Evolutionary conservation across 495 filamentous ascomycete species (phyloP).

Genomic region (Corynascus novoguineensis): DNA sequence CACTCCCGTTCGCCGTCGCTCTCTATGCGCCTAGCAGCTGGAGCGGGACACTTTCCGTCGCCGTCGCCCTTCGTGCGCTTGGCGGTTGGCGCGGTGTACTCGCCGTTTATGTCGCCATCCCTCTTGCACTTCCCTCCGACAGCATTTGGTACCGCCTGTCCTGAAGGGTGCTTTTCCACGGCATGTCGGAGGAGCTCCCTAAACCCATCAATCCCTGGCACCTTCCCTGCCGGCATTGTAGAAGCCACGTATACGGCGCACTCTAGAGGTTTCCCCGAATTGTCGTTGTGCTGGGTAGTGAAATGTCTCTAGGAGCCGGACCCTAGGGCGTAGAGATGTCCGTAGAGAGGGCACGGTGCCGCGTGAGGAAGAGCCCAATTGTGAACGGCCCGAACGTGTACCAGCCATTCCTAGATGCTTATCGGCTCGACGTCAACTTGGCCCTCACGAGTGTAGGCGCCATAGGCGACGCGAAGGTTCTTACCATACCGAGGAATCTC

Average conservation of each 20-base stretch:
- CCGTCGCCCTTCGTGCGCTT: conserved; percentile 2
- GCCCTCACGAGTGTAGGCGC: conserved; percentile 14
- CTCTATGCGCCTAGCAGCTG: conserved; percentile 3
- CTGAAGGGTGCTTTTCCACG: conserved; percentile 5
- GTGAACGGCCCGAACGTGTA: conserved; percentile 10
- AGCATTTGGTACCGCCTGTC: conserved; percentile 9
- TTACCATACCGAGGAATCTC: conserved; percentile 15
- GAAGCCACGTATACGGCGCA: conserved; percentile 9
- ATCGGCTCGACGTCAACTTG: conserved; percentile 7
- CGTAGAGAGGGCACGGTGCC: conserved; percentile 4
- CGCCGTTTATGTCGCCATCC: conserved; percentile 7
- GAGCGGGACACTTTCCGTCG: conserved; percentile 2
- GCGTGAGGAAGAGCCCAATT: conserved; percentile 6
- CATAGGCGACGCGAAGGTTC: conserved; percentile 5
- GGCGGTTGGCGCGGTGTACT: not conserved
- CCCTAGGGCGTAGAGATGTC: conserved; percentile 11
- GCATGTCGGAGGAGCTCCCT: conserved; percentile 11
- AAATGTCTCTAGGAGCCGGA: conserved; percentile 8
- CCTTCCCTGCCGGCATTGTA: conserved; percentile 10
- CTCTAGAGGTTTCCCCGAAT: not conserved
- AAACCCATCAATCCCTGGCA: conserved; percentile 1
- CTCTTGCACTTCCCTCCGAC: conserved; percentile 10
- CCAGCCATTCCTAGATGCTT: conserved; percentile 14
- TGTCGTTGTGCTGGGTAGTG: conserved; percentile 4
- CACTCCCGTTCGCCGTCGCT: not conserved